Evolutionary conservation across 2,329 filamentous ascomycete genomes (phyloP), one percentile per base, ranked within the genome.

Genomic region (Amylocarpus encephaloides): DNA sequence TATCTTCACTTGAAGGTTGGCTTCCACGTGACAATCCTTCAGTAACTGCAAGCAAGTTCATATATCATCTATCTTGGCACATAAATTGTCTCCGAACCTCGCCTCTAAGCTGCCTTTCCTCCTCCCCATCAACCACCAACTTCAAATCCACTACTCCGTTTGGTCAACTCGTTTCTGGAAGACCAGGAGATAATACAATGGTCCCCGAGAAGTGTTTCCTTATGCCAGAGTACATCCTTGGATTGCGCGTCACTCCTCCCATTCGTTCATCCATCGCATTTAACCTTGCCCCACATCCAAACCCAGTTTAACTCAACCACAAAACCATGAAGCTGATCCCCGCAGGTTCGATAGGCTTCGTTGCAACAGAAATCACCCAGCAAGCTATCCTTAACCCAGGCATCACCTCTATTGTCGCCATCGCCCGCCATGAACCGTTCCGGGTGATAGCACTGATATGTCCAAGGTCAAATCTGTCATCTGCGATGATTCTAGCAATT

Each of bases 271-370:
- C 22, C 22, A 26, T 26, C 22, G 22, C 7, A 26, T 7, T 26
- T 26, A 26, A 4, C 22, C 22, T n/a, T n/a, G n/a, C n/a, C n/a
- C n/a, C n/a, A n/a, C n/a, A n/a, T n/a, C n/a, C n/a, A n/a, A n/a
- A n/a, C n/a, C n/a, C n/a, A n/a, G n/a, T n/a, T n/a, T n/a, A 26
- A 26, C 4, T 26, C 22, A 26, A 26, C 22, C 22, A 26, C 22
- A 26, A 26, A 6, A 41, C 29, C 40, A 69, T 70, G 67, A 70
- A 68, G 46, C 60, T 69, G 43, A 60, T 70, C 15, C 46, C 69
- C 40, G 59, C 63, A 18, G 67, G 66, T 7, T 62, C 64, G 0
- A 68, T 64, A 3, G 64, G 67, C 10, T 66, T 67, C 26, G 59
- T 70, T 6, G 67, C 62, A 15, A 64, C 60, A 6, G 67, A 70